Base-by-base conservation (phyloP, 1,284 basidiomycete genomes). In the Cerrena zonata region DNA sequence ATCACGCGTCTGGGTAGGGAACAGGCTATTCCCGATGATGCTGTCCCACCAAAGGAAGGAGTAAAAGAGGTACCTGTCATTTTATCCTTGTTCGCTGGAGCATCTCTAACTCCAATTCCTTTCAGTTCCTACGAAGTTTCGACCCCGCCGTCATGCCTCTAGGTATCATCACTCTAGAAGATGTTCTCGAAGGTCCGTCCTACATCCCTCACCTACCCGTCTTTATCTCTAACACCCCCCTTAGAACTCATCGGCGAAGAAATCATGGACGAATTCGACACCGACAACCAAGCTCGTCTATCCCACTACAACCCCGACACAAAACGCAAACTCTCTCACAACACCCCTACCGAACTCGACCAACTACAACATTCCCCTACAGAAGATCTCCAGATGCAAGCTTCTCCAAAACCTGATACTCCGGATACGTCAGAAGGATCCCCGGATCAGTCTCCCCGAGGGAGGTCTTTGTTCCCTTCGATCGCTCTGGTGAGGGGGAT, bases 91-190 rank as follows among this genome's bases (percentile, higher is more conserved):
- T 25, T 23, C 25, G 13, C 11, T 23, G 7, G 25, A 26, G 36
- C 5, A 27, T 12, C 13, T 5, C 10, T n/a, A 13, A 15, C 10
- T 23, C 39, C 34, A 12, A 43, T 46, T 27, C 26, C 11, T 7
- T 38, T 13, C 36, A 86, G 77, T 89, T 91, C 67, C 71, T 91
- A 58, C 80, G 85, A 67, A 78, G 76, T 45, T 78, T 89, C 49
- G 87, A 84, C 64, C 84, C 77, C 0, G 77, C 82, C 41, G 74
- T 87, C 26, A 82, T 80, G 70, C 91, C 91, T 1, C 73, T 94
- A 24, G 92, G 92, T 50, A 92, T 95, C 64, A 94, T 95, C 58
- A 95, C 92, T 1, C 77, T 95, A 2, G 92, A 95, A 66, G 92
- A 95, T 58, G 89, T 94, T 19, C 75, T 94, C 15, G 92, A 94